Base-by-base conservation (phyloP, 139 green algal species). In the Eudorina sp. region DNA sequence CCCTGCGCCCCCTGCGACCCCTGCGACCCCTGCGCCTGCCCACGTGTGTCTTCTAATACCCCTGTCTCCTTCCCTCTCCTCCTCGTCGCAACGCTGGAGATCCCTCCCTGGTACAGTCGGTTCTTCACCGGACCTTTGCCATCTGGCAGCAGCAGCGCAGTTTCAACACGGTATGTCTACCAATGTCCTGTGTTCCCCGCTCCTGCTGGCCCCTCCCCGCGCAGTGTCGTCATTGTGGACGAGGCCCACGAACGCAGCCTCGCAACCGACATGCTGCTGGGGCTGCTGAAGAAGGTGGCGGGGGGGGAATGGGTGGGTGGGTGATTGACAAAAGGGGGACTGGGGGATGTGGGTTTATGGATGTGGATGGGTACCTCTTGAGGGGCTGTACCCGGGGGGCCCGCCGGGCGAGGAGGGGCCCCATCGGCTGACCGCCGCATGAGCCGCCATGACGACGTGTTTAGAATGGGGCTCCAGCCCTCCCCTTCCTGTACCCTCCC, bases 221-320 rank as follows among this genome's bases (percentile, higher is more conserved):
- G 79, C 93, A 97, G 93, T 83, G 96, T 99, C 14, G 90, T 99
- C 2, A 96, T 99, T 92, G 94, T 99, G 70, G 97, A 99, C 76
- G 97, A 99, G 88, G 97, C 96, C 11, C 97, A 99, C 91, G 97
- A 99, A 90, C 94, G 97, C 51, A 96, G 88, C 78, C 69, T 98
- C 38, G 90, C 96, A 38, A 98, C 97, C 7, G 97, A 99, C 90
- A 90, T 97, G 58, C 92, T 99, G 84, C 92, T 99, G 68, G 97
- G 97, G 4, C 95, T 99, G 51, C 91, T 99, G 27, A 97, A 97
- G 53, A 98, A 96, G 90, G 92, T 91, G 53, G 1, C 48, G 27
- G 18, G 11, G 29, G 40, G 27, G 41, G 79, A 51, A 31, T 11
- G 69, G 11, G 34, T 6, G 38, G 68, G 18, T 36, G 9, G 68